Percentiles rank a stretch among this genome's conserved stretches.
These are phyloP conservation scores for Solanum pimpinellifolium DNA, from an alignment of 257 asterid genomes.

Conservation along the genomic window DNA sequence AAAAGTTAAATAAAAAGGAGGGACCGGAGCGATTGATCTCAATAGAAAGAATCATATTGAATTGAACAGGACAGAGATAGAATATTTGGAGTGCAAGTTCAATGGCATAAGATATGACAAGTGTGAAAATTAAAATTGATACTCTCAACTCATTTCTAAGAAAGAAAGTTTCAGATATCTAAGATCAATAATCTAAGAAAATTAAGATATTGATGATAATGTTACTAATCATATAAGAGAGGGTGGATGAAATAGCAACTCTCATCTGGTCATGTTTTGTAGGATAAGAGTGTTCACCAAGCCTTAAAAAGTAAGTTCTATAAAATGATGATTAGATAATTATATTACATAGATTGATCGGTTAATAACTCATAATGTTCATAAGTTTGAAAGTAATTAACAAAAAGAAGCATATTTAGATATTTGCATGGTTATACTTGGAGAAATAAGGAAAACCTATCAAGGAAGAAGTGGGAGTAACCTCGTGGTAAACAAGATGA, in stretches of 20 bases:
- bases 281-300: not conserved
- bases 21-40: not conserved
- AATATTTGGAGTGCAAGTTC: not conserved
- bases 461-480: not conserved
- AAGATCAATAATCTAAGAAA: not conserved
- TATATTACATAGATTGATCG: not conserved
- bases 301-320: not conserved
- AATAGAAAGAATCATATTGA: not conserved
- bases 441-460: not conserved
- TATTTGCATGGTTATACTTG: not conserved
- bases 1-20: not conserved
- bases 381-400: not conserved
- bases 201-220: not conserved
- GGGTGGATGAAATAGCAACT: not conserved
- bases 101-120: not conserved
- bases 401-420: not conserved
- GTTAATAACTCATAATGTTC: not conserved
- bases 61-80: not conserved
- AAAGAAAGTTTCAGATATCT: not conserved
- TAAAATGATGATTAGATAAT: fast-evolving
- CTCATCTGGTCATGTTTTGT: not conserved
- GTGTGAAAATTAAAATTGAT: not conserved
- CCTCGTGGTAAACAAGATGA: not conserved
- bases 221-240: not conserved
- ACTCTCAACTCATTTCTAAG: not conserved